Base-by-base conservation (phyloP, 169 alveolate genomes). In the Eimeria sp. region DNA sequence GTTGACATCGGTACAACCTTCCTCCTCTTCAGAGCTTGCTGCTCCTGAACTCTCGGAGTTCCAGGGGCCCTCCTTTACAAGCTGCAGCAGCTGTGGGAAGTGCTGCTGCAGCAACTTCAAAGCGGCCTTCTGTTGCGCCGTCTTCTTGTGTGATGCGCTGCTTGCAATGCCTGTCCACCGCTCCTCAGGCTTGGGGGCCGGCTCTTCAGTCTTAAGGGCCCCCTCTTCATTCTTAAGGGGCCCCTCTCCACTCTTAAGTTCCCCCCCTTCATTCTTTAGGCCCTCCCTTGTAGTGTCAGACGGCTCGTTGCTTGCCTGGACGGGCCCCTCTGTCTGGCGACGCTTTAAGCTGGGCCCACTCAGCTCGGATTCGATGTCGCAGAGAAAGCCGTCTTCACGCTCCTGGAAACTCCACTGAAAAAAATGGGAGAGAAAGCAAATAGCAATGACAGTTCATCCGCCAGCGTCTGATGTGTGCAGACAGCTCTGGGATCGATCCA, bases 101-200 rank as follows among this genome's bases (percentile, higher is more conserved):
- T 13, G 54, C 13, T 22, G 30, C 67, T 45, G 89, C 7, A 89
- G 88, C 65, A 89, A 45, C 61, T 72, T 43, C 43, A 51, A 51
- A 18, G 95, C 95, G 20, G 95, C 95, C 16, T 54, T 45, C 88
- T 89, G 95, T 43, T 73, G 82, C 61, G 95, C 95, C 20, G 87
- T 80, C 54, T 73, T 65, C 89, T 89, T 89, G 30, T 89, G 88
- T 25, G 86, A 3, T n/a, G 95, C 95, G 6, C 88, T 51, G 58
- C 95, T 80, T 16, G 75, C 88, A 43, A 89, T 49, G 27, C 67
- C 11, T 49, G 43, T 49, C 76, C 18, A 58, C 57, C 16, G 40
- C 43, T 25, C 93, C 70, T 58, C 93, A 14, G 7, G 16, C 10
- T 14, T 54, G 61, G 10, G 61, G 20, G 61, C 0, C 61, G 61